Conservation (phyloP, 768 basidiomycete species). For the Xerocomellus dryophilus region DNA sequence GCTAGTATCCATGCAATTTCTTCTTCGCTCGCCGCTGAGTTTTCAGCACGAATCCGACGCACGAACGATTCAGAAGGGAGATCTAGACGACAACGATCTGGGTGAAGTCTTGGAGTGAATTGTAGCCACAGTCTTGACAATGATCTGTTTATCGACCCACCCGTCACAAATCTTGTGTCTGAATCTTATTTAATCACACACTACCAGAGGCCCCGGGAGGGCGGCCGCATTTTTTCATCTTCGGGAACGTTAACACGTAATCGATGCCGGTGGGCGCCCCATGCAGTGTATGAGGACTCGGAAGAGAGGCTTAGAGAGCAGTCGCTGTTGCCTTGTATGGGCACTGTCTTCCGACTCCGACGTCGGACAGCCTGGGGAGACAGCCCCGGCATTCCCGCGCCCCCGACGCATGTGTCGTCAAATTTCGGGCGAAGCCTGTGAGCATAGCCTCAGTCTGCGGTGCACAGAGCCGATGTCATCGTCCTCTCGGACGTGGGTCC, state of each 20-base stretch:
- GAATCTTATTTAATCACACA: neutral
- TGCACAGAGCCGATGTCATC: too few relatives aligned
- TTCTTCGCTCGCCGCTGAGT: slow-evolving; percentile 62
- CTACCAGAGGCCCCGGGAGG: neutral
- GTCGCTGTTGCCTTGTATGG: too few relatives aligned
- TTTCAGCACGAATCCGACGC: slow-evolving; percentile 40
- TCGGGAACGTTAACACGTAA: neutral
- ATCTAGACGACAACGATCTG: slow-evolving; percentile 67
- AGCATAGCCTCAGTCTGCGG: slow-evolving; percentile 20
- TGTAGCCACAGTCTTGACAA: neutral
- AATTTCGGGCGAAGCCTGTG: too few relatives aligned
- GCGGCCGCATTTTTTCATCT: neutral
- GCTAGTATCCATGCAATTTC: slow-evolving; percentile 54
- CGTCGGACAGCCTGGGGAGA: too few relatives aligned
- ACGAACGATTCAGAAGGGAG: too few relatives aligned
- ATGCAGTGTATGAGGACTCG: too few relatives aligned
- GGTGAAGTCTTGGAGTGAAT: slow-evolving; percentile 26
- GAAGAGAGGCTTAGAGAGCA: too few relatives aligned
- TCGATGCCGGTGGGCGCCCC: too few relatives aligned
- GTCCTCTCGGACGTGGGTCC: slow-evolving; percentile 9
- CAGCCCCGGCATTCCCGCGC: too few relatives aligned
- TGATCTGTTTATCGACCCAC: neutral
- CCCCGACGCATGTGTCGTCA: too few relatives aligned
- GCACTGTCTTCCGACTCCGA: too few relatives aligned
- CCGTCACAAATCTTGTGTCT: neutral